A percentile compares a stretch with the other conserved stretches of the same genome.
Conservation (phyloP, 2,329 filamentous ascomycete genomes). For the Geosmithia flava region DNA sequence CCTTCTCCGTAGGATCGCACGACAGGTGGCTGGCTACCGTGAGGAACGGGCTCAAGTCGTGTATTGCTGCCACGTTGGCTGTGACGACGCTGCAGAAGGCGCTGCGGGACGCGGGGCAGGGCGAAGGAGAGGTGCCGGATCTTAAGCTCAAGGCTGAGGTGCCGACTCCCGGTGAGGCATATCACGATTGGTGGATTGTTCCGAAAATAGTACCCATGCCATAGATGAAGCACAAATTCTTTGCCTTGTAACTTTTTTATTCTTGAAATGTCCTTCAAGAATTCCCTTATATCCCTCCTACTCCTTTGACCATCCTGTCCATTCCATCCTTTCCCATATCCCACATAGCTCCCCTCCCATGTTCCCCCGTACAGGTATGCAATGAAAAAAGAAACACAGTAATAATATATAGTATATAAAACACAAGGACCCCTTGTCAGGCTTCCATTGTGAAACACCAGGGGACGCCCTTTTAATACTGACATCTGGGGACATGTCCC, state of each 20-base stretch:
- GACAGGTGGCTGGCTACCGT: constrained; percentile 48
- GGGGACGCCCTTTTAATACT: not conserved
- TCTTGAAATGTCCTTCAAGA: not conserved
- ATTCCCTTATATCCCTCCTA: too few relatives aligned
- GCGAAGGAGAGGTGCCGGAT: constrained; percentile 3
- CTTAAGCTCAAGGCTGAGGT: constrained; percentile 36
- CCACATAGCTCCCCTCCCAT: too few relatives aligned
- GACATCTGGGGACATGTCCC: not conserved
- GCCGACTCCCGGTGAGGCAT: constrained; percentile 37
- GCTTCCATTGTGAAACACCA: not conserved
- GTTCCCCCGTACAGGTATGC: not conserved
- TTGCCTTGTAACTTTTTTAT: too few relatives aligned
- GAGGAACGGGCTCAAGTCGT: constrained; percentile 53
- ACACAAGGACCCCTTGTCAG: not conserved
- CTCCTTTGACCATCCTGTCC: too few relatives aligned
- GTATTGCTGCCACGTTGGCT: constrained; percentile 56
- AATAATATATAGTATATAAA: not conserved
- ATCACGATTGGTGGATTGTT: constrained; percentile 55
- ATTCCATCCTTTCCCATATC: too few relatives aligned
- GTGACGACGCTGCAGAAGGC: constrained; percentile 41
- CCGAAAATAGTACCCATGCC: constrained; percentile 28
- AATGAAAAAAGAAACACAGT: not conserved
- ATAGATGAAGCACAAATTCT: not conserved
- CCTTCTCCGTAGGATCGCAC: constrained; percentile 44
- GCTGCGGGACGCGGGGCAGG: constrained; percentile 5